phyloP scores from a whole-genome alignment of 1,284 basidiomycete species.

The Crepidotus sp. region DNA sequence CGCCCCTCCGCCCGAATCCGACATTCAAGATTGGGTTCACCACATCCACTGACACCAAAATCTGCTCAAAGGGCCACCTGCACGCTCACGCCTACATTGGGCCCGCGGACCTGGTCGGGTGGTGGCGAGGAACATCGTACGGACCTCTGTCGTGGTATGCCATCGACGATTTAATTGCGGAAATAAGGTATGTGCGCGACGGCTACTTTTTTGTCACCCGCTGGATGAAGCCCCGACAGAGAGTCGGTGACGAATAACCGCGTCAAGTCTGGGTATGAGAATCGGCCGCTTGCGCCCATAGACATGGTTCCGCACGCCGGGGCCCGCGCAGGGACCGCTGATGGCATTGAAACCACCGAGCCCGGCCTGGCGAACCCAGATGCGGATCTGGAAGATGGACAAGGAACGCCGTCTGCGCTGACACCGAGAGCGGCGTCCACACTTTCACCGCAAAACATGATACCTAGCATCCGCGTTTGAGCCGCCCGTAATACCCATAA shows the following conservation, averaged over 20 bases:
- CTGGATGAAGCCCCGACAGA: conserved; percentile 27
- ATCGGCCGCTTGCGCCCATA: conserved; percentile 48
- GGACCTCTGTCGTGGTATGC: conserved; percentile 63
- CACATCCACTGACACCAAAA: conserved; percentile 64
- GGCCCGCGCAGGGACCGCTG: conserved; percentile 50
- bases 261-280: conserved; percentile 56
- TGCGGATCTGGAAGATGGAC: conserved; percentile 36
- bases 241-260: conserved; percentile 69
- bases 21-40: conserved; percentile 64
- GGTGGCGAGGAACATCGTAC: conserved; percentile 63
- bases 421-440: conserved; percentile 19
- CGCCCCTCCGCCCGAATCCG: conserved; percentile 24
- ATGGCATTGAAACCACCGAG: conserved; percentile 54
- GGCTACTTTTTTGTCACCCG: conserved; percentile 2
- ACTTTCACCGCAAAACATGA: conserved; percentile 29
- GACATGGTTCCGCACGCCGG: conserved; percentile 62
- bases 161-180: conserved; percentile 69
- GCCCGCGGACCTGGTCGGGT: conserved; percentile 56
- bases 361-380: conserved; percentile 40
- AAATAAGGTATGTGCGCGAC: conserved; percentile 49
- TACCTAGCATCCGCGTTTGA: conserved; percentile 36
- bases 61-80: conserved; percentile 68
- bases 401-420: conserved; percentile 23
- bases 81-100: conserved; percentile 65
- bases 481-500: conserved; percentile 2